Evolutionary conservation across 2,329 filamentous ascomycete species (phyloP).

Genomic region (Akanthomyces lecanii): DNA sequence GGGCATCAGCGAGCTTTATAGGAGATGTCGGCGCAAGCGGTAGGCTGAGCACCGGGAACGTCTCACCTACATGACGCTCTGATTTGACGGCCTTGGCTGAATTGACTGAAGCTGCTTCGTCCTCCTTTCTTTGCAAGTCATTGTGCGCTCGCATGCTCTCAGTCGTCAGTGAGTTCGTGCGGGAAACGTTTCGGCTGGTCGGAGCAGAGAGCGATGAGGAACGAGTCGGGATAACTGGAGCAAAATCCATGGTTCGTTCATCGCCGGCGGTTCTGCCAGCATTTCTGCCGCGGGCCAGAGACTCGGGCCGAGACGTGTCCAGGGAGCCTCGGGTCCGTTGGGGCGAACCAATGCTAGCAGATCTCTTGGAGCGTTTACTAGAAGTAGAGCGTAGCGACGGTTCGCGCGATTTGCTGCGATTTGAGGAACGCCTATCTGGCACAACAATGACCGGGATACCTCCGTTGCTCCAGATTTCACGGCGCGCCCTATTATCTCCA

Average conservation of each 20-base stretch:
- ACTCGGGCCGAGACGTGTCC: neutral
- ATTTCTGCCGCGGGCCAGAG: neutral
- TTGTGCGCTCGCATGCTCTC: constrained; percentile 57
- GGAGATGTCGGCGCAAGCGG: neutral
- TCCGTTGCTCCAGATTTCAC: constrained; percentile 55
- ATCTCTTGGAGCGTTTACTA: constrained; percentile 51
- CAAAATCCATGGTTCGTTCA: constrained; percentile 56
- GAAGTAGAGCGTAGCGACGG: constrained; percentile 59
- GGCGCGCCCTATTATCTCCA: constrained; percentile 46
- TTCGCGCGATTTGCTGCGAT: constrained; percentile 47
- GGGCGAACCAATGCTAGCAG: constrained; percentile 48
- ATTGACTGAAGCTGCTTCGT: constrained; percentile 23
- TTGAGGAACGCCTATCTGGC: constrained; percentile 53
- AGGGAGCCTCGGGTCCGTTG: constrained; percentile 24
- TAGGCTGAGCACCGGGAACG: neutral
- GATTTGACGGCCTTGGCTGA: neutral
- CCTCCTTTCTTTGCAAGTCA: constrained; percentile 28
- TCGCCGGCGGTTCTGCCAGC: constrained; percentile 22
- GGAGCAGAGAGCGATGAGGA: constrained; percentile 60
- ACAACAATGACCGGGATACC: constrained; percentile 61
- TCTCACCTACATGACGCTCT: constrained; percentile 22
- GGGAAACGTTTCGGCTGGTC: constrained; percentile 54
- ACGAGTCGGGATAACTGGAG: constrained; percentile 52
- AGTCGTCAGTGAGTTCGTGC: constrained; percentile 52
- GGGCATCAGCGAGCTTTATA: neutral